These are phyloP conservation scores for Corinectria fuckeliana DNA, from an alignment of 2,329 filamentous ascomycete species.

Conservation along the genomic window DNA sequence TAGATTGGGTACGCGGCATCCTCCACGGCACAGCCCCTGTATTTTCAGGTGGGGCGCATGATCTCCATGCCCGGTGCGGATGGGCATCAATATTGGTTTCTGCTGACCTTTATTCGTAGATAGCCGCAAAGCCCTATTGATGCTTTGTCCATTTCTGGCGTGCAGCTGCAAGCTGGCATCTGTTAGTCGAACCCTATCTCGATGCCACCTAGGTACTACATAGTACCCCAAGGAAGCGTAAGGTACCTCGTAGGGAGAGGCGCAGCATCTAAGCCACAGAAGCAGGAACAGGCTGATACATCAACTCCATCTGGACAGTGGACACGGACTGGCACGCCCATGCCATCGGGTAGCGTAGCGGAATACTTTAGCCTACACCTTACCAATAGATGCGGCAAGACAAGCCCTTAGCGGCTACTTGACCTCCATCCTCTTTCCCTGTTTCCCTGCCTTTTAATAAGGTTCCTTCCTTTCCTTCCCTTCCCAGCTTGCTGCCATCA, in stretches of 20 bases:
- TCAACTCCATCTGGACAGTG: not conserved
- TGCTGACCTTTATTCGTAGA: conserved; percentile 1
- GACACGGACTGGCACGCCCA: conserved; percentile 14
- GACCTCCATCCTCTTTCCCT: conserved; percentile 30
- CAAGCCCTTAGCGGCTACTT: conserved; percentile 32
- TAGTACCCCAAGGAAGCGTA: no score
- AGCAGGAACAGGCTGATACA: conserved; percentile 10
- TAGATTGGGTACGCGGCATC: not conserved
- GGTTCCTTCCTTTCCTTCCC: not conserved
- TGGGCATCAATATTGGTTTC: not conserved
- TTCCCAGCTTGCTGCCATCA: not conserved
- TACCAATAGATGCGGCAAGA: conserved; percentile 29
- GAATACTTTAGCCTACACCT: no score
- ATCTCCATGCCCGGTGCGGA: conserved; percentile 3
- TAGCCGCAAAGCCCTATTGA: not conserved
- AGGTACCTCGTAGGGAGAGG: no score
- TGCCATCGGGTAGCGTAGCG: conserved; percentile 20
- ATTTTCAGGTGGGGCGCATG: conserved; percentile 4
- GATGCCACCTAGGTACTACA: no score
- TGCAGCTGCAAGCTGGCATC: not conserved
- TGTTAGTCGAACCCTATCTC: not conserved
- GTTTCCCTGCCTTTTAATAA: conserved; percentile 7
- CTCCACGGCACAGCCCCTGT: conserved; percentile 1
- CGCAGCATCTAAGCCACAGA: no score
- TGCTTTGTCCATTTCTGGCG: not conserved